Base-by-base conservation (phyloP, 306 rosid genomes). In the Vigna unguiculata region DNA sequence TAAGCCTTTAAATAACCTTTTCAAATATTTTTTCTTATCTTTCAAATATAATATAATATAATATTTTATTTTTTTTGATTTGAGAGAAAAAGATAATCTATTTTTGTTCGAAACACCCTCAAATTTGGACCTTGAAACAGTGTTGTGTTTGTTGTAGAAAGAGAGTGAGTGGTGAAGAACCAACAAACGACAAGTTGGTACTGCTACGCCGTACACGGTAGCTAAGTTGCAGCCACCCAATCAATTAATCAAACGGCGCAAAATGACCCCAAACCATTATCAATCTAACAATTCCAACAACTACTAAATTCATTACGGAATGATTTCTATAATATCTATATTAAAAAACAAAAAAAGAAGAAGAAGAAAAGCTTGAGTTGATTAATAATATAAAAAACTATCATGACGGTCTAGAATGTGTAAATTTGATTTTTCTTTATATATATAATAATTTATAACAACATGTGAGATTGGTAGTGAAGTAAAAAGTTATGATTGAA, bases 181-280 rank as follows among this genome's bases (percentile, higher is more conserved):
- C 73, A 73, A 83, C 86, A 67, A 62, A 55, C 74, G 52, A 73
- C 75, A 66, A 46, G 61, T 21, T 66, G 62, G 62, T 45, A 28
- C 69, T 19, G 34, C 54, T 30, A 16, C 11, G 15, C 63, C 70
- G 64, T 63, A 36, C 64, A 4, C 6, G 74, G 64, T 80, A 47
- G 36, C 71, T 40, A 24, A 12, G 72, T 5, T 57, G 45, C 83
- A 53, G 81, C 78, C 71, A 61, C 65, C 30, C 77, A 67, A 66
- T 76, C 58, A 70, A 55, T 75, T 7, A 75, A 83, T 75, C 87
- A 40, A 77, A 80, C 87, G 87, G 87, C 82, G 82, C 79, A 2
- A 2, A 24, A 70, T 63, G 79, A 76, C 19, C 76, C 84, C 75
- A 49, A 15, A 0, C 28, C n/a, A 6, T 63, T 75, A 6, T 55